A percentile compares a stretch with the other conserved stretches of the same genome.
These are phyloP conservation scores for Ustilago sp. DNA, from an alignment of 1,284 basidiomycete species.

Conservation along the genomic window DNA sequence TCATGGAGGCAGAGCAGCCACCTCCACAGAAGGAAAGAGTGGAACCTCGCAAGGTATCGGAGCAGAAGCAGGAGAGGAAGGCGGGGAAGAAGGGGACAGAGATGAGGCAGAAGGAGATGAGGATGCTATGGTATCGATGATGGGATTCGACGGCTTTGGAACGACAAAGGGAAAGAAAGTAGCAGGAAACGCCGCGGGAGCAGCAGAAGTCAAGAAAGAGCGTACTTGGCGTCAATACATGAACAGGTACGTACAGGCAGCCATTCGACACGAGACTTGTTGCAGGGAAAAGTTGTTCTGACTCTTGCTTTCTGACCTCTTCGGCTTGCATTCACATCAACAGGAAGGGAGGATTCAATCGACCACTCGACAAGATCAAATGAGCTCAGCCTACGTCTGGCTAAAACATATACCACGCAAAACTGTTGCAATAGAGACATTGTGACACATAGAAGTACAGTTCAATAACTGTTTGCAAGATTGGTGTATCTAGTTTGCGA, in stretches of 20 bases:
- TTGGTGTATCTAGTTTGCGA: slow-evolving; percentile 9
- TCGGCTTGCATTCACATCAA: not conserved
- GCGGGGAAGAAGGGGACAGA: slow-evolving; percentile 16
- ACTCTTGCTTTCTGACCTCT: not conserved
- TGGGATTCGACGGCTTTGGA: slow-evolving; percentile 90
- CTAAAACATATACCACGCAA: not conserved
- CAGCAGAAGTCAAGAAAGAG: slow-evolving; percentile 82
- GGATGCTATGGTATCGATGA: slow-evolving; percentile 82
- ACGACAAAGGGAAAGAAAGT: slow-evolving; percentile 87
- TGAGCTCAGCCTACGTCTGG: slow-evolving; percentile 4
- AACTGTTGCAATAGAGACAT: not conserved
- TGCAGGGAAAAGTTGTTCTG: not conserved
- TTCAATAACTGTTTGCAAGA: not conserved
- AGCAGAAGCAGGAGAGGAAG: slow-evolving; percentile 1
- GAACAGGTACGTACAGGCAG: slow-evolving; percentile 72
- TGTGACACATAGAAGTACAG: not conserved
- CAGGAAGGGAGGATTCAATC: slow-evolving; percentile 58
- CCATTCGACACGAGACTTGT: not conserved
- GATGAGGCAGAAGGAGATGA: slow-evolving; percentile 45
- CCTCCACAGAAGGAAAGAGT: not conserved
- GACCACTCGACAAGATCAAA: slow-evolving; percentile 57
- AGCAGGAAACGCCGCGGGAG: slow-evolving; percentile 73
- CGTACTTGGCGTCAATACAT: slow-evolving; percentile 97
- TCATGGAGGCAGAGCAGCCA: not conserved
- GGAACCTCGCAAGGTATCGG: not conserved